These are phyloP conservation scores for Chrysanthemum lavandulifolium DNA, from an alignment of 129 eudicot species.

Conservation along the genomic window DNA sequence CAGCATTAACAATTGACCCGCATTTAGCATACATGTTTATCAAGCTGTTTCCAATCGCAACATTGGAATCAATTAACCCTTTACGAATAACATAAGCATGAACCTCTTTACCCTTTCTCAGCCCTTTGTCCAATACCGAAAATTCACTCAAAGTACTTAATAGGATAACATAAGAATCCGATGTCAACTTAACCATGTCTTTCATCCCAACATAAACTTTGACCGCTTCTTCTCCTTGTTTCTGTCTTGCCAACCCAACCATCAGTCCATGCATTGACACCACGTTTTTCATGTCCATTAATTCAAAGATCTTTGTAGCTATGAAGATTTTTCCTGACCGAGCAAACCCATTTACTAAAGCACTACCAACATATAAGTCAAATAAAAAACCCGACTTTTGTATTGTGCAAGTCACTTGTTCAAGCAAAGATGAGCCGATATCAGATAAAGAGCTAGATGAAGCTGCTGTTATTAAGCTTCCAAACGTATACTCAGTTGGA, in stretches of 20 bases:
- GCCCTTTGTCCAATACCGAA: constrained; percentile 46
- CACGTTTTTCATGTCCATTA: constrained; percentile 67
- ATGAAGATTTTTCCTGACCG: constrained; percentile 46
- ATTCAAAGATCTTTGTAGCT: constrained; percentile 59
- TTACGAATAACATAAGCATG: constrained; percentile 65
- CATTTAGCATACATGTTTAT: constrained; percentile 90
- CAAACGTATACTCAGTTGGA: constrained; percentile 76
- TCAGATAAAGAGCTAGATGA: constrained; percentile 28
- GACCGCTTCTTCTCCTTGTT: constrained; percentile 74
- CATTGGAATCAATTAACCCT: constrained; percentile 46
- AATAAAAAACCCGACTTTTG: constrained; percentile 56
- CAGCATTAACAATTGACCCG: constrained; percentile 54
- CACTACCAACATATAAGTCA: constrained; percentile 90
- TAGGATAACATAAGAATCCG: constrained; percentile 76
- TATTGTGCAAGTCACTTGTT: constrained; percentile 58
- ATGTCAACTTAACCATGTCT: constrained; percentile 42
- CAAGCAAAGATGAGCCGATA: constrained; percentile 41
- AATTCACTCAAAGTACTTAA: constrained; percentile 70
- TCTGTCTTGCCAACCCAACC: constrained; percentile 79
- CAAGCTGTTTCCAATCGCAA: constrained; percentile 69
- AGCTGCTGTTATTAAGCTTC: constrained; percentile 71
- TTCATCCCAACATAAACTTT: constrained; percentile 56
- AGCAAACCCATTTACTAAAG: constrained; percentile 70
- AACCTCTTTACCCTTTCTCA: constrained; percentile 65
- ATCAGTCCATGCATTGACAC: constrained; percentile 81